Base-by-base conservation (phyloP, 257 asterid genomes). In the Handroanthus guayacan region DNA sequence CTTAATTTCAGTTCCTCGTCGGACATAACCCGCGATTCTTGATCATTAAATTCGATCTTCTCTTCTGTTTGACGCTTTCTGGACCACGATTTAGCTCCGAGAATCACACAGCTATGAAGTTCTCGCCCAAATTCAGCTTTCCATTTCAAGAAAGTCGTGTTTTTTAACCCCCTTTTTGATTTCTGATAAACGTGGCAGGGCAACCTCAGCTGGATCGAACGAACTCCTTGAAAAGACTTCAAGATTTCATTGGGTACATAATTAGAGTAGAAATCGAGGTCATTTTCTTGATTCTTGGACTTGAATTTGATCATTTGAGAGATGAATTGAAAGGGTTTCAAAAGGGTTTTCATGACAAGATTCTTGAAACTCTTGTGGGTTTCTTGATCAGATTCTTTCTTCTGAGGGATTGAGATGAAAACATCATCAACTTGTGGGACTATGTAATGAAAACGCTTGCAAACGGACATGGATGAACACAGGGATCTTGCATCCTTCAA, bases 41-140 rank as follows among this genome's bases (percentile, higher is more conserved):
- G 62, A 3, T 17, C 56, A 39, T 3, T 58, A 79, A 6, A 3
- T 31, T n/a, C 17, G 12, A 18, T 20, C 31, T 25, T 63, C 0
- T 38, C 71, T 0, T 20, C 61, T 11, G 38, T 66, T 5, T 50
- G 71, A 1, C 1, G 3, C 51, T 69, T 73, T 58, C 81, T 79
- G 2, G 51, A 13, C 78, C 85, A 79, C 2, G 89, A 85, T 47
- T 82, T 89, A 14, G 91, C 89, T 16, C 92, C 97, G 2, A 89
- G 71, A 14, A 89, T 68, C 62, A 89, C 91, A 71, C 97, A 91
- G 82, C 84, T 78, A 5, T 88, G 86, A 36, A 91, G 82, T 9
- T 91, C 91, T 9, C 81, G 79, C 48, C 97, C 97, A 58, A 87
- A 92, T 3, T 90, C 93, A 1, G 91, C 96, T 47, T 82, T 88